Evolutionary conservation across 768 basidiomycete genomes (phyloP), one percentile per base, ranked within the genome.

Genomic region (Calvatia gigantea): DNA sequence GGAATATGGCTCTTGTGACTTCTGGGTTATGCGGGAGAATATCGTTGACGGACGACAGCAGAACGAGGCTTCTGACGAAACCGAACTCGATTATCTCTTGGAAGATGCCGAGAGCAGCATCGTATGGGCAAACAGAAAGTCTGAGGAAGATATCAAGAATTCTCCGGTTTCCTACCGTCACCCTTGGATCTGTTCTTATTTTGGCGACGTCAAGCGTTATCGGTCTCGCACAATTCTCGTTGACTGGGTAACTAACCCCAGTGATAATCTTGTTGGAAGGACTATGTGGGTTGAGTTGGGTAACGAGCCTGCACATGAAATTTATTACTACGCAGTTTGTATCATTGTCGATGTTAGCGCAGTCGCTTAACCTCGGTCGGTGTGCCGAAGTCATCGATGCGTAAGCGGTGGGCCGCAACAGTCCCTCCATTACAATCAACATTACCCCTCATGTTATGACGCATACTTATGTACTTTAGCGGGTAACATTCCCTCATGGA

Each of bases 271-370:
- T 3, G 29, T n/a, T 9, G 51, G 51, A 29, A 21, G 28, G 12
- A 52, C 39, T 14, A 14, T 15, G 9, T 52, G 28, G 15, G 39
- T 14, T 43, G 51, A 52, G 29, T 15, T 52, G 14, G 41, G 29
- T 12, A 43, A 52, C 19, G 51, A 52, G 29, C 29, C 51, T 14
- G 29, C 12, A 8, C 28, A 52, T 14, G 51, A 52, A 17, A n/a
- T 52, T 6, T 52, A 42, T 31, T 52, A 43, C n/a, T 52, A 32
- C 14, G 39, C 25, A 32, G 51, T 52, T 31, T 52, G 51, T 23
- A 43, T 52, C 11, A n/a, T 52, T 19, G 19, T 43, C 3, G 39
- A 52, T 31, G 32, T 50, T 8, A 37, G 19, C 1, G 21, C 8
- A 9, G 14, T 23, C 14, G 29, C n/a, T 31, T 4, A 14, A 19